Base-by-base conservation (phyloP, 2,329 filamentous ascomycete genomes). In the Aspergillus sp. region DNA sequence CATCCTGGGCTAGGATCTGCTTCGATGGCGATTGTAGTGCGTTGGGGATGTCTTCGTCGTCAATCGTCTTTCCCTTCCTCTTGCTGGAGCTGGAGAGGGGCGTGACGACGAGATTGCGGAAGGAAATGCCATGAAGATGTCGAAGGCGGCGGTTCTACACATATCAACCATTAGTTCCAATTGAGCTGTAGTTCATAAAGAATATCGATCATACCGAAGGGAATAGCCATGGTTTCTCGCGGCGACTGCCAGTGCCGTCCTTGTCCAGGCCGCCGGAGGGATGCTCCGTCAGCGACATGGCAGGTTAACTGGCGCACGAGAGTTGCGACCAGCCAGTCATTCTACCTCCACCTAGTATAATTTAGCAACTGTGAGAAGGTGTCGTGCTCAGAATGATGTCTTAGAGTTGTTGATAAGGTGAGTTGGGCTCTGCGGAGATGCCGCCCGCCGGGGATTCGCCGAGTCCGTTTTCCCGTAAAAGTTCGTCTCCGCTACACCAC, bases 111-210 rank as follows among this genome's bases (percentile, higher is more conserved):
- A 96, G 75, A 67, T 96, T 96, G 49, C 91, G 88, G 45, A 96
- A 73, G 48, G 87, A 91, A 58, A 97, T 82, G 56, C 88, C 89
- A 60, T 88, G 84, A 4, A 96, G 79, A 73, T 96, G 90, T 47
- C 91, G 84, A 46, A 97, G 77, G 66, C 86, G 90, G 65, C 90
- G 87, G 67, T 95, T 96, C 77, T 93, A 58, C n/a, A 15, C 12
- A 27, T 19, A 19, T 9, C 33, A 15, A n/a, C 13, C 7, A 13
- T 35, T 17, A 35, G 15, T 35, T 35, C 5, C 33, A n/a, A 17
- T 17, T 35, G 19, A 39, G 3, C 10, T 12, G 9, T 27, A 30
- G 12, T 12, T 27, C 13, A 13, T 7, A 12, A 9, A 25, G 44
- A 43, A 19, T 47, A 22, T 43, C 39, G 13, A 51, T 60, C 45